Evolutionary conservation across 495 filamentous ascomycete species (phyloP).

Genomic region (Barbatosphaeria neglecta): DNA sequence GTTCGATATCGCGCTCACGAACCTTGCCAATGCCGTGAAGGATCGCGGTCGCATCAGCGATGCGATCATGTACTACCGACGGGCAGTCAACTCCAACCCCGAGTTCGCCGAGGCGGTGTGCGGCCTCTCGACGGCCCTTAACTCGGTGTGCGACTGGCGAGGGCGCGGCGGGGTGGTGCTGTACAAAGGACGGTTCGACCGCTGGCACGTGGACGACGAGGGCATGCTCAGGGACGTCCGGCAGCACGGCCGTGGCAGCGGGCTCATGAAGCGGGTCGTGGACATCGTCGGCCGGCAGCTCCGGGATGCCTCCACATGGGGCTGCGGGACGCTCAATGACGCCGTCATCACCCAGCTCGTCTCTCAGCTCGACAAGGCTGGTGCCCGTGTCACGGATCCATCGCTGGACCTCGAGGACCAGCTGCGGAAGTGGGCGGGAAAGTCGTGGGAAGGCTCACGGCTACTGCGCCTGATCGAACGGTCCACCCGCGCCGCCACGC

Average conservation of each 20-base stretch:
- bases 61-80: constrained; percentile 82
- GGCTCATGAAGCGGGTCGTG: constrained; percentile 93
- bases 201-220: constrained; percentile 87
- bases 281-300: constrained; percentile 89
- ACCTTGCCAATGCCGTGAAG: constrained; percentile 96
- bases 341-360: constrained; percentile 29
- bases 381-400: constrained; percentile 11
- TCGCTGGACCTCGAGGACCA: constrained; percentile 21
- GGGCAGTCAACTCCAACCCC: constrained; percentile 81
- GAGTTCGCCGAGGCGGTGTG: constrained; percentile 97
- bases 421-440: constrained; percentile 60
- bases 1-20: constrained; percentile 95
- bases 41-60: constrained; percentile 88
- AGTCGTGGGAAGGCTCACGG: constrained; percentile 79
- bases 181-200: constrained; percentile 61
- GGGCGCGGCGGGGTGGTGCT: constrained; percentile 77
- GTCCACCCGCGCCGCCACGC: constrained; percentile 60
- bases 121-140: constrained; percentile 88
- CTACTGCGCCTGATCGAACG: constrained; percentile 81
- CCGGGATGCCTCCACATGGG: constrained; percentile 78
- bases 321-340: constrained; percentile 56
- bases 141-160: constrained; percentile 92
- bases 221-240: constrained; percentile 73
- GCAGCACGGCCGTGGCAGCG: constrained; percentile 46
- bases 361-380: constrained; percentile 30